A percentile compares a stretch with the other conserved stretches of the same genome.
These are phyloP conservation scores for Xylariaceae sp. DNA, from an alignment of 2,329 filamentous ascomycete species.

Conservation along the genomic window DNA sequence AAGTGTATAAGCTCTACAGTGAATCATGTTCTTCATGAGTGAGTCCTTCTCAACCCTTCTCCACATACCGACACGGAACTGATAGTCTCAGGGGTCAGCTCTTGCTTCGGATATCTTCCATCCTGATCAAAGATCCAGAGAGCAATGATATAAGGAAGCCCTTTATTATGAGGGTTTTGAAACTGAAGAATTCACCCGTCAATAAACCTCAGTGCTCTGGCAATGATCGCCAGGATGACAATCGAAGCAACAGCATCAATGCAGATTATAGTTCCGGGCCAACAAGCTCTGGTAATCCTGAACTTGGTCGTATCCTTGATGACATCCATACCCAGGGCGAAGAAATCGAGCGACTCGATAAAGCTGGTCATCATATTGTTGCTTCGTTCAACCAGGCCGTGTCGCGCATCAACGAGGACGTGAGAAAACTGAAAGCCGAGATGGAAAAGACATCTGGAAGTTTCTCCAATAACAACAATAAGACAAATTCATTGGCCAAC, in stretches of 20 bases:
- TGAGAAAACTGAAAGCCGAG: slow-evolving; percentile 31
- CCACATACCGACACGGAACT: neutral
- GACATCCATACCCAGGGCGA: slow-evolving; percentile 34
- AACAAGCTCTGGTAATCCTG: slow-evolving; percentile 10
- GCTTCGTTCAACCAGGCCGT: slow-evolving; percentile 35
- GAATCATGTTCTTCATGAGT: slow-evolving; percentile 38
- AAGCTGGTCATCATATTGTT: slow-evolving; percentile 35
- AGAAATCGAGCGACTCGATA: slow-evolving; percentile 36
- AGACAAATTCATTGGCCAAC: slow-evolving; percentile 16
- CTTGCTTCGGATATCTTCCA: slow-evolving; percentile 32
- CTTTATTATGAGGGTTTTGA: slow-evolving; percentile 32
- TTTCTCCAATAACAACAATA: slow-evolving; percentile 9
- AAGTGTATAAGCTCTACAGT: slow-evolving; percentile 32
- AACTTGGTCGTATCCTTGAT: slow-evolving; percentile 31
- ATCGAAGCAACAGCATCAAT: neutral
- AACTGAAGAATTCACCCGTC: slow-evolving; percentile 25
- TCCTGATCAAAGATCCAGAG: slow-evolving; percentile 23
- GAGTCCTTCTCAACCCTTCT: slow-evolving; percentile 13
- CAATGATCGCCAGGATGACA: neutral
- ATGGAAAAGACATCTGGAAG: slow-evolving; percentile 28
- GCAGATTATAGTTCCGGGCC: slow-evolving; percentile 1
- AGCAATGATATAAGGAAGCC: slow-evolving; percentile 25
- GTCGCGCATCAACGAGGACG: slow-evolving; percentile 33
- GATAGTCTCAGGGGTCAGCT: slow-evolving; percentile 33
- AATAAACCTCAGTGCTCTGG: neutral